A percentile compares a stretch with the other conserved stretches of the same genome.
Conservation (phyloP, 768 basidiomycete genomes). For the Mycena rebaudengoi region DNA sequence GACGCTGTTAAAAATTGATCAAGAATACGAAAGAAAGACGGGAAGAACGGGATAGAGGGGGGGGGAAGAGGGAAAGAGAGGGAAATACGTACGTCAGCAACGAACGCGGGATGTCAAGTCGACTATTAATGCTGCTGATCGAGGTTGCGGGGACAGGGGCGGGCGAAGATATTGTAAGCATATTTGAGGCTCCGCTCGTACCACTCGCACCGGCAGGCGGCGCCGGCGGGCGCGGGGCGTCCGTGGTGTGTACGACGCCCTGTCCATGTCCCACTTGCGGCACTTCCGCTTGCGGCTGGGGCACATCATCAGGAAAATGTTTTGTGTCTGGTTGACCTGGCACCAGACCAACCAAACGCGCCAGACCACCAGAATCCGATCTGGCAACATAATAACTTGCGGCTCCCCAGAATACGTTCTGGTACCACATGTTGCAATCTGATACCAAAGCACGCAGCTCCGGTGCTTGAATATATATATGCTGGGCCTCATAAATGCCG, state of each 20-base stretch:
- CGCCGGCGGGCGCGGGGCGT: neutral
- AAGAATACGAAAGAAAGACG: neutral
- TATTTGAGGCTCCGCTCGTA: slow-evolving; percentile 2
- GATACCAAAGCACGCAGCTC: too few relatives aligned
- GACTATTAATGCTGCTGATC: slow-evolving; percentile 1
- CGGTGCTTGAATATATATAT: too few relatives aligned
- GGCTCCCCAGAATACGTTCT: too few relatives aligned
- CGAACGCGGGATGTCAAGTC: too few relatives aligned
- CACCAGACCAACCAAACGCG: too few relatives aligned
- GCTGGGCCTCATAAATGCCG: too few relatives aligned
- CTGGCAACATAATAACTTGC: too few relatives aligned
- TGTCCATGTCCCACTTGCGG: slow-evolving; percentile 3
- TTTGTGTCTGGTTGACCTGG: too few relatives aligned
- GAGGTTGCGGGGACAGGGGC: neutral
- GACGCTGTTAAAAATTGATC: neutral
- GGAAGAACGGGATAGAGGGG: neutral
- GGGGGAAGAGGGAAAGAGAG: neutral
- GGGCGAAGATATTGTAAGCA: neutral
- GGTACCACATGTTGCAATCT: too few relatives aligned
- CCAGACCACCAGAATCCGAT: too few relatives aligned
- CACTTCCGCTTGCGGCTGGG: neutral
- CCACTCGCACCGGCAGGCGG: neutral
- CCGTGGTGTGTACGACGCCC: neutral
- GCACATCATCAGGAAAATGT: too few relatives aligned
- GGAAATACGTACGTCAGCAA: slow-evolving; percentile 1